A percentile compares a stretch with the other conserved stretches of the same genome.
These are phyloP conservation scores for Annona squamosa DNA, from an alignment of 164 flowering plant genomes.

Conservation along the genomic window DNA sequence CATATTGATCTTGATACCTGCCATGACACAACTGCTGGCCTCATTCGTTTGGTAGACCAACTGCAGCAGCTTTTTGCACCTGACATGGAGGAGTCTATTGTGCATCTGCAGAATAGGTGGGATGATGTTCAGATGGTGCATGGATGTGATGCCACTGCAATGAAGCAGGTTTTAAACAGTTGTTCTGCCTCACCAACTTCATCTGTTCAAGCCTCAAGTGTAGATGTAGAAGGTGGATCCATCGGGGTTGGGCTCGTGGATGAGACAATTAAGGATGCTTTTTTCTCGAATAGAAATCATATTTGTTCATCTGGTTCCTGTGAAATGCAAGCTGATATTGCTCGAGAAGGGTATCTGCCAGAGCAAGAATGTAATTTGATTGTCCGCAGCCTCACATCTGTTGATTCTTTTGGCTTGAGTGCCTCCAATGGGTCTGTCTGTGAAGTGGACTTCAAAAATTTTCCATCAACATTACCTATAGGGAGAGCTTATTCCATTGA, in stretches of 20 bases:
- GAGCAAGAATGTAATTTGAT: constrained; percentile 20
- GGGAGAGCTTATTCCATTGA: constrained; percentile 48
- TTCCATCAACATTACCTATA: constrained; percentile 29
- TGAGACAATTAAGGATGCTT: constrained; percentile 85
- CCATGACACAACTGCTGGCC: constrained; percentile 65
- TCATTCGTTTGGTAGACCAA: constrained; percentile 64
- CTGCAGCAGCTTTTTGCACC: constrained; percentile 87
- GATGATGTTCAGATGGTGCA: constrained; percentile 48
- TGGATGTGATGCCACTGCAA: constrained; percentile 18
- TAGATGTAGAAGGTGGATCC: constrained; percentile 15
- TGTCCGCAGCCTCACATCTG: constrained; percentile 10
- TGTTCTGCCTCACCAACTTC: constrained; percentile 24
- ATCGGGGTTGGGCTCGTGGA: constrained; percentile 57
- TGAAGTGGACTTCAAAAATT: constrained; percentile 21
- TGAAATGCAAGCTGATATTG: constrained; percentile 18
- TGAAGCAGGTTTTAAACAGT: constrained; percentile 8
- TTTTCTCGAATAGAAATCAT: constrained; percentile 29
- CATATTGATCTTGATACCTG: constrained; percentile 70
- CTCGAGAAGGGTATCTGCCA: constrained; percentile 25
- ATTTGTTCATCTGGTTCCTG: constrained; percentile 20
- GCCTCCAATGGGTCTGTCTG: constrained; percentile 21
- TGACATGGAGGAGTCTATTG: constrained; percentile 75
- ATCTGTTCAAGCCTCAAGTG: constrained; percentile 13
- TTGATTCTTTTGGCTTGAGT: constrained; percentile 18
- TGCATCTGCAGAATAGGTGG: constrained; percentile 88